Conservation (phyloP, 345 rosid genomes). For the Eucalyptus melliodora region DNA sequence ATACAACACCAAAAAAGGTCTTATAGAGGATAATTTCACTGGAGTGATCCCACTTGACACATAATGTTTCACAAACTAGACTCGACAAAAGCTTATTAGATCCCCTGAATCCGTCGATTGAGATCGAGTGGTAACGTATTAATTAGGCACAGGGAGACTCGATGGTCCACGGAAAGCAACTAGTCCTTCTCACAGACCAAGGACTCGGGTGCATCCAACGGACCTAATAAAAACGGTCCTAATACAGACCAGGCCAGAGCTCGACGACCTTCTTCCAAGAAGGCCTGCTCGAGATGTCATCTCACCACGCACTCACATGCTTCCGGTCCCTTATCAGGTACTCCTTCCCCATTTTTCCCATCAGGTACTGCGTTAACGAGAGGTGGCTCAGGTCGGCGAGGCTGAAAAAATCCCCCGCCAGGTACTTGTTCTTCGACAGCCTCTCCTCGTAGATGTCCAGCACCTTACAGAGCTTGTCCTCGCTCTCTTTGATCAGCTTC, state of each 20-base stretch:
- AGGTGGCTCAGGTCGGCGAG: slow-evolving; percentile 68
- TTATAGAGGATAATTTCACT: background rate
- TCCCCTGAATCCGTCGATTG: background rate
- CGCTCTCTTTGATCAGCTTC: slow-evolving; percentile 47
- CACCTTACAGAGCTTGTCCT: slow-evolving; percentile 40
- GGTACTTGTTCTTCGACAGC: slow-evolving; percentile 43
- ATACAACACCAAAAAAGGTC: background rate
- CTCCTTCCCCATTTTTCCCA: slow-evolving; percentile 37
- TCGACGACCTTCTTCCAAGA: slow-evolving; percentile 43
- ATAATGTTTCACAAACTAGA: background rate
- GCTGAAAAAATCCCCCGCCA: slow-evolving; percentile 63
- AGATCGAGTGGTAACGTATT: background rate
- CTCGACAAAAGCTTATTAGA: background rate
- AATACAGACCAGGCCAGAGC: background rate
- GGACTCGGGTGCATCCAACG: too few relatives aligned
- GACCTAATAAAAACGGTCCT: background rate
- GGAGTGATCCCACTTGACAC: background rate
- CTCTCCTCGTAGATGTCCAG: slow-evolving; percentile 60
- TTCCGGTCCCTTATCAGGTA: slow-evolving; percentile 47
- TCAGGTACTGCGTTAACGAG: slow-evolving; percentile 46
- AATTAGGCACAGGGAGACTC: background rate
- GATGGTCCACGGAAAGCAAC: background rate
- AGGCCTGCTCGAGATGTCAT: slow-evolving; percentile 49
- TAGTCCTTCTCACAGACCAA: background rate
- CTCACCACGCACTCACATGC: slow-evolving; percentile 67